Conservation (phyloP, 768 basidiomycete genomes). For the Pulveroboletus frians region DNA sequence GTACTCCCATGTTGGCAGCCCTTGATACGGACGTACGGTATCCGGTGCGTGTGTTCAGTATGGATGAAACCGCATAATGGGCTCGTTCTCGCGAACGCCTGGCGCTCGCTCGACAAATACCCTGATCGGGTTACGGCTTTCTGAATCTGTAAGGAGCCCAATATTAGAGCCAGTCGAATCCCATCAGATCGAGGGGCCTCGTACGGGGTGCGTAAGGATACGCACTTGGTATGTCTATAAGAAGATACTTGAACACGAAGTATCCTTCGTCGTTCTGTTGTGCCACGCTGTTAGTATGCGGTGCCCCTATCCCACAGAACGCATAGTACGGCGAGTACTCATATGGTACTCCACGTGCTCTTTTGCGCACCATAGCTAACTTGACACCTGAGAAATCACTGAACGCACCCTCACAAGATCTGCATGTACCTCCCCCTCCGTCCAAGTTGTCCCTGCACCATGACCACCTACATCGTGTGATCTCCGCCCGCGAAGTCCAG, state of each 20-base stretch:
- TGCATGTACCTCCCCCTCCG: constrained; percentile 78
- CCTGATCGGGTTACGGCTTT: constrained; percentile 54
- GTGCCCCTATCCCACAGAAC: constrained; percentile 1
- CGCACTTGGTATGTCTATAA: constrained; percentile 78
- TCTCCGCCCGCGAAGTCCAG: constrained; percentile 48
- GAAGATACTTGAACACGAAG: constrained; percentile 71
- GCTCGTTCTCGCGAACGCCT: constrained; percentile 65
- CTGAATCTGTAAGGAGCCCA: constrained; percentile 46
- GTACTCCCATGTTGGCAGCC: constrained; percentile 7
- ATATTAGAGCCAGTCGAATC: constrained; percentile 7
- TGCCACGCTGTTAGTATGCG: constrained; percentile 8
- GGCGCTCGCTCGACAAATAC: constrained; percentile 65
- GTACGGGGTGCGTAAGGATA: constrained; percentile 19
- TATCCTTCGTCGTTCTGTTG: constrained; percentile 68
- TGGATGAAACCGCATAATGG: constrained; percentile 63
- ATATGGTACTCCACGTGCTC: neutral
- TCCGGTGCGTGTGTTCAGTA: constrained; percentile 18
- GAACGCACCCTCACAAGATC: constrained; percentile 64
- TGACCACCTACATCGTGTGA: constrained; percentile 26
- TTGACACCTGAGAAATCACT: constrained; percentile 3
- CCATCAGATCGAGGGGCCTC: neutral
- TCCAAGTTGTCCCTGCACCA: constrained; percentile 45
- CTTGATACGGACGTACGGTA: constrained; percentile 6
- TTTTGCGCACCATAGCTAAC: neutral
- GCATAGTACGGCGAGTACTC: constrained; percentile 1